A percentile compares a stretch with the other conserved stretches of the same genome.
These are phyloP conservation scores for Favolaschia claudopus DNA, from an alignment of 768 basidiomycete species.

Conservation along the genomic window DNA sequence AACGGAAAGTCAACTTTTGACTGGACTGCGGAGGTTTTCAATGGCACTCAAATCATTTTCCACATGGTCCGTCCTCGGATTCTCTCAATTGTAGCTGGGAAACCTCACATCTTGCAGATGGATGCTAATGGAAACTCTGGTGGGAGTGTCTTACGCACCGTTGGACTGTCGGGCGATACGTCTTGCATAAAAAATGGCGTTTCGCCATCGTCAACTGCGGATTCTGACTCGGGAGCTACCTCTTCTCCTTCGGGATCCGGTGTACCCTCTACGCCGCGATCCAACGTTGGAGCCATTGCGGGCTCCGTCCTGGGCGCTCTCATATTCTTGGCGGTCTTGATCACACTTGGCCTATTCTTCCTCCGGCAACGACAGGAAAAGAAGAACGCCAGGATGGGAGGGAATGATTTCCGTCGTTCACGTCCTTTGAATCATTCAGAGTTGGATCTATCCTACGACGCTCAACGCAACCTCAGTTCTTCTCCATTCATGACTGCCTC, in stretches of 20 bases:
- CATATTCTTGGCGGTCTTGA: conserved; percentile 58
- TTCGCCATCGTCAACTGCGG: conserved; percentile 32
- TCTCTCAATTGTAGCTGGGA: neutral
- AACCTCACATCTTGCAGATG: neutral
- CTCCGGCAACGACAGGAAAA: conserved; percentile 41
- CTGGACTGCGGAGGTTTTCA: conserved; percentile 67
- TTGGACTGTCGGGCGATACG: conserved; percentile 24
- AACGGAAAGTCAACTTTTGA: conserved; percentile 45
- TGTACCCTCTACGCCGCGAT: conserved; percentile 18
- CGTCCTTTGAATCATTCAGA: conserved; percentile 43
- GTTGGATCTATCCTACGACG: conserved; percentile 50
- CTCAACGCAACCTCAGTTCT: conserved; percentile 10
- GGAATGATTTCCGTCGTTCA: conserved; percentile 32
- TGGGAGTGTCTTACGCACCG: conserved; percentile 1
- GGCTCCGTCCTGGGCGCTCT: conserved; percentile 62
- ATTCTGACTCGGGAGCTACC: conserved; percentile 18
- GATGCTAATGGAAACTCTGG: conserved; percentile 3
- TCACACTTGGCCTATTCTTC: conserved; percentile 61
- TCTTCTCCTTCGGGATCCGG: conserved; percentile 25
- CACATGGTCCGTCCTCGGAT: conserved; percentile 55
- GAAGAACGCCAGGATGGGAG: conserved; percentile 40
- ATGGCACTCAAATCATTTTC: conserved; percentile 67
- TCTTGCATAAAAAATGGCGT: conserved; percentile 19
- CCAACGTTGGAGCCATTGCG: conserved; percentile 56
- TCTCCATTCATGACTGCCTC: conserved; percentile 13